phyloP scores from a whole-genome alignment of 495 filamentous ascomycete genomes.

The Podospora pseudoanserina region DNA sequence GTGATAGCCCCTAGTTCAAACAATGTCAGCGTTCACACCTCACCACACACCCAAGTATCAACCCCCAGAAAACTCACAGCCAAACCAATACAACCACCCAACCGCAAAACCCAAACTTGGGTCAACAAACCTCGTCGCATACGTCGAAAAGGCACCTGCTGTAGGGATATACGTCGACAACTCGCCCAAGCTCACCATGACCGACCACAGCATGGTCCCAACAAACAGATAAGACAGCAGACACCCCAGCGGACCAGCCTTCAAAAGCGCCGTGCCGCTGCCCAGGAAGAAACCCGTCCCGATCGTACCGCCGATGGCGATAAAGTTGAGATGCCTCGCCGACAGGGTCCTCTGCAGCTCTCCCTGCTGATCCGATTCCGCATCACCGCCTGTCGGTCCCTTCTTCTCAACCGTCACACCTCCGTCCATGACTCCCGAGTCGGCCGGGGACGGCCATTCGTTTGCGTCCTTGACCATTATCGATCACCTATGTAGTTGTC shows the following conservation, averaged over 20 bases:
- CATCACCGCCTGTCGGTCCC: conserved; percentile 9
- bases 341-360: conserved; percentile 29
- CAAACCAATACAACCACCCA: conserved; percentile 62
- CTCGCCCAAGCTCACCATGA: conserved; percentile 60
- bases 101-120: conserved; percentile 73
- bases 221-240: conserved; percentile 69
- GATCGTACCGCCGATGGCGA: conserved; percentile 68
- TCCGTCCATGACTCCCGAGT: neutral
- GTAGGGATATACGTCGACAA: conserved; percentile 74
- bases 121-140: conserved; percentile 69
- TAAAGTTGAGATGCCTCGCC: conserved; percentile 58
- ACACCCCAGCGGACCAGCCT: conserved; percentile 61
- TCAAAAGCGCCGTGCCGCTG: conserved; percentile 59
- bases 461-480: neutral
- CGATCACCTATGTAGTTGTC: neutral
- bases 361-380: conserved; percentile 19
- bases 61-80: conserved; percentile 26
- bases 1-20: conserved; percentile 49
- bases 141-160: conserved; percentile 71
- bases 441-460: conserved; percentile 1
- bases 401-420: conserved; percentile 10
- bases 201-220: conserved; percentile 58
- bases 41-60: neutral
- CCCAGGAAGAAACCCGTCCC: conserved; percentile 75
- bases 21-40: neutral